A percentile compares a stretch with the other conserved stretches of the same genome.
These are phyloP conservation scores for Grifola frondosa DNA, from an alignment of 1,284 basidiomycete genomes.

Conservation along the genomic window DNA sequence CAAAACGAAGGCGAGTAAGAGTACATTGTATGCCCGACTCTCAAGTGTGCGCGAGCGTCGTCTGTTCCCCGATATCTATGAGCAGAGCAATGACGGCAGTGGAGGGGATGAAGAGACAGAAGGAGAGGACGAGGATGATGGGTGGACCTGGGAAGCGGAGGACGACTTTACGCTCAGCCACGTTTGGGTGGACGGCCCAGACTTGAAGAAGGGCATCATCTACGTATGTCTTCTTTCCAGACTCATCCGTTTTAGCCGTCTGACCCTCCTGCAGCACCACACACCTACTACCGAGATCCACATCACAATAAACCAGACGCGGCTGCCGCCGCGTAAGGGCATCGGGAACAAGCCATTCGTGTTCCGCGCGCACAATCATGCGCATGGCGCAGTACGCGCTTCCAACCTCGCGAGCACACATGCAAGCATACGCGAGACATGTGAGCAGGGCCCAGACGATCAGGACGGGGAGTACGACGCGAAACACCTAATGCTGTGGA, in stretches of 20 bases:
- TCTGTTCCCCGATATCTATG: constrained; percentile 36
- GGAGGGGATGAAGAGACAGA: constrained; percentile 25
- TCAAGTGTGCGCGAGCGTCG: constrained; percentile 60
- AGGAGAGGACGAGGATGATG: constrained; percentile 32
- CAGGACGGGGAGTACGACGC: constrained; percentile 11
- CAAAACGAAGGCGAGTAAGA: constrained; percentile 43
- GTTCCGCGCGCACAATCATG: constrained; percentile 49
- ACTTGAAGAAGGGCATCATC: constrained; percentile 49
- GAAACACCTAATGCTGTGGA: constrained; percentile 28
- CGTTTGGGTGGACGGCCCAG: constrained; percentile 53
- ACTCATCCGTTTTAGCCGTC: not conserved
- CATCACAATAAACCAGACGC: constrained; percentile 54
- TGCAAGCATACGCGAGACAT: constrained; percentile 2
- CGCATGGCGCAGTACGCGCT: constrained; percentile 23
- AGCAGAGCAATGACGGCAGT: constrained; percentile 13
- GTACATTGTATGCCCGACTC: constrained; percentile 51
- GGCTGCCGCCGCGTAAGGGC: constrained; percentile 51
- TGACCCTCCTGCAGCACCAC: constrained; percentile 44
- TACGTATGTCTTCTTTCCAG: constrained; percentile 47
- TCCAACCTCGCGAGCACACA: constrained; percentile 18
- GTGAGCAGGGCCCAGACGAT: not conserved
- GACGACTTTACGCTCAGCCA: constrained; percentile 58
- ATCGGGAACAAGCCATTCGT: constrained; percentile 57
- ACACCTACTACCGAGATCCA: constrained; percentile 52
- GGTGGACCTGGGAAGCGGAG: constrained; percentile 63